These are phyloP conservation scores for Breynia disticha DNA, from an alignment of 441 rosid species.

Conservation along the genomic window DNA sequence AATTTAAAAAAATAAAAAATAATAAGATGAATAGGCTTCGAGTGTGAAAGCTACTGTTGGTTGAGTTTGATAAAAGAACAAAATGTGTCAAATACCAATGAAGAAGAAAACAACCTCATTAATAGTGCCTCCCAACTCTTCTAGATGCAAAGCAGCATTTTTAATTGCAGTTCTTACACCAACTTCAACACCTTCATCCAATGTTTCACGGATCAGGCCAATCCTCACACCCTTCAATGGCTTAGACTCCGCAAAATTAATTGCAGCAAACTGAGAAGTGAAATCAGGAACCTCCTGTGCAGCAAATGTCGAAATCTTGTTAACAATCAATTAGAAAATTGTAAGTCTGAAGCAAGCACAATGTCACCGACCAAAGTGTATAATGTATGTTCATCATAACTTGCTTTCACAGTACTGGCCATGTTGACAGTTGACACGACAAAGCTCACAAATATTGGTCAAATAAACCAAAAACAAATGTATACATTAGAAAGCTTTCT, in stretches of 20 bases:
- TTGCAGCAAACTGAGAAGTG: slow-evolving; percentile 36
- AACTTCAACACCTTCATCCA: slow-evolving; percentile 64
- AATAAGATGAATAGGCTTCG: neutral
- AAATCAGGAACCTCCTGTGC: slow-evolving; percentile 75
- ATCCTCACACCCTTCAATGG: slow-evolving; percentile 69
- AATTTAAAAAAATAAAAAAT: neutral
- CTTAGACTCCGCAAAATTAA: slow-evolving; percentile 39
- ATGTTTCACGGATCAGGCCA: slow-evolving; percentile 71
- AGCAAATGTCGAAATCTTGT: neutral
- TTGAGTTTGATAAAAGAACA: neutral
- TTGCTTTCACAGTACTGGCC: too few species aligned
- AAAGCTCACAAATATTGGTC: too few species aligned
- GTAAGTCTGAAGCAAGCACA: too few species aligned
- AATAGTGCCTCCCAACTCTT: slow-evolving; percentile 66
- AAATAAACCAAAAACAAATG: too few species aligned
- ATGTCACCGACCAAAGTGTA: too few species aligned
- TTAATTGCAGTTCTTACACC: slow-evolving; percentile 63
- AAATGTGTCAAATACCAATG: neutral
- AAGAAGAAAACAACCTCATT: slow-evolving; percentile 43
- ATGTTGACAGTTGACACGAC: too few species aligned
- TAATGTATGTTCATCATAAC: too few species aligned
- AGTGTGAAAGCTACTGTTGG: too few species aligned
- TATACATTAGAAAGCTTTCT: too few species aligned
- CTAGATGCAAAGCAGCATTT: slow-evolving; percentile 70
- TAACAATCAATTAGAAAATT: too few species aligned